Evolutionary conservation across 768 basidiomycete genomes (phyloP), one percentile per base, ranked within the genome.

Genomic region (Collybiopsis confluens): DNA sequence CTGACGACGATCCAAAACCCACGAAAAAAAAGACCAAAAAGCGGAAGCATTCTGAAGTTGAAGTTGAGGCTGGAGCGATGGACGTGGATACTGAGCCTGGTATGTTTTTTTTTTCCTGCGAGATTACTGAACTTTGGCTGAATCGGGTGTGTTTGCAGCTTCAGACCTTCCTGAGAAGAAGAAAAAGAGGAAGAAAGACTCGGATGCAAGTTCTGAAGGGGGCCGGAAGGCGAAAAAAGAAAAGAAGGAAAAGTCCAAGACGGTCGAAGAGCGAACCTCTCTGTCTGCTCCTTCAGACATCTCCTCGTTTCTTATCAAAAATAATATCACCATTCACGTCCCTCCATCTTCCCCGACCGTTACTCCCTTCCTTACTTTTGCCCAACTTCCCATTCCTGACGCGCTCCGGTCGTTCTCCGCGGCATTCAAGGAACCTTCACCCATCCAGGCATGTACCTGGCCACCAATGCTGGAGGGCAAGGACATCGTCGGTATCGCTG

Each of bases 381-480:
- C 79, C 54, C 81, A 88, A 51, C 79, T 98, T 1, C 75, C 74
- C 26, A 78, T 98, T 45, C 82, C 88, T 5, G 66, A 72, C 1
- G 73, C 75, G 13, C 79, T 98, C 30, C 78, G 70, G 1, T 86
- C 83, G 0, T 85, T 98, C 55, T 66, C 73, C 45, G 74, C 42
- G 27, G 36, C 73, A 7, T 99, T 94, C 73, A 81, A 84, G 58
- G 83, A 88, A 58, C 96, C 97, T 4, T 96, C 95, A 0, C 95
- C 97, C 0, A 93, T 99, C 51, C 97, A 99, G 65, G 87, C 92
- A 5, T 96, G 92, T 61, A 83, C 94, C 11, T 98, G 95, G 95
- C 92, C 95, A 2, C 84, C 90, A 30, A 84, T 90, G 5, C 73
- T 98, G 23, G 74, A 79, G 21, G 89, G 89, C 0, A 75, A 75